Conservation (phyloP, 768 basidiomycete genomes). For the Amanita fuliginea region DNA sequence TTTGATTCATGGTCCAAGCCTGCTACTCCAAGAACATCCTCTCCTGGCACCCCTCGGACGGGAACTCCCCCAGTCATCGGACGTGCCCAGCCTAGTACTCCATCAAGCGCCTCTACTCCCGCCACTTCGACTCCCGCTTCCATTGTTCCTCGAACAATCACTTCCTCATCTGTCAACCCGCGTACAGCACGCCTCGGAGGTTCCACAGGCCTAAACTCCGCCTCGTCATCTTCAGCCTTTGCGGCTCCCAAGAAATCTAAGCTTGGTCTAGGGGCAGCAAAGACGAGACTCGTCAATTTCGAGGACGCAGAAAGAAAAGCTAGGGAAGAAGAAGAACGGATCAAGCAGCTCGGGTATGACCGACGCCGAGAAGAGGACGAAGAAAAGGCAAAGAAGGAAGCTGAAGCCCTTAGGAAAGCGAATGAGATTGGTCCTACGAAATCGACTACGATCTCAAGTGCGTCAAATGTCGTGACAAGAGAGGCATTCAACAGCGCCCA, state of each 20-base stretch:
- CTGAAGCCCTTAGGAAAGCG: slow-evolving; percentile 33
- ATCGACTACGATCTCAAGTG: slow-evolving; percentile 13
- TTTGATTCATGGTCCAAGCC: slow-evolving; percentile 97
- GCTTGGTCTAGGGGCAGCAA: slow-evolving; percentile 82
- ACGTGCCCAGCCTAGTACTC: slow-evolving; percentile 29
- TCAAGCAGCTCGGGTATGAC: slow-evolving; percentile 89
- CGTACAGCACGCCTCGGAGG: slow-evolving; percentile 32
- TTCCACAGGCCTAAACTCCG: slow-evolving; percentile 26
- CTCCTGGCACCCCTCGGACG: slow-evolving; percentile 38
- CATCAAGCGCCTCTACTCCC: slow-evolving; percentile 20
- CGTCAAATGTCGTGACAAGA: slow-evolving; percentile 13
- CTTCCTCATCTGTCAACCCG: slow-evolving; percentile 45
- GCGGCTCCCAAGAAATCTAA: slow-evolving; percentile 49
- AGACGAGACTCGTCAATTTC: slow-evolving; percentile 82
- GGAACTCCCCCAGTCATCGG: slow-evolving; percentile 51
- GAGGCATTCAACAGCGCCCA: slow-evolving; percentile 9
- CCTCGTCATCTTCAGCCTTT: slow-evolving; percentile 18
- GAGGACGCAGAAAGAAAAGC: slow-evolving; percentile 91
- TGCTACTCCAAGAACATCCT: slow-evolving; percentile 40
- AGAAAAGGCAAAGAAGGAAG: slow-evolving; percentile 56
- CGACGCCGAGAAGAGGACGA: slow-evolving; percentile 77
- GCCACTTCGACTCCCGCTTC: slow-evolving; percentile 16
- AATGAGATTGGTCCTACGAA: slow-evolving; percentile 26
- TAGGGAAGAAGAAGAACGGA: slow-evolving; percentile 82
- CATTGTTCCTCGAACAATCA: slow-evolving; percentile 46